Conservation (phyloP, 176 grass and related monocot genomes). For the Carex kokanica region DNA sequence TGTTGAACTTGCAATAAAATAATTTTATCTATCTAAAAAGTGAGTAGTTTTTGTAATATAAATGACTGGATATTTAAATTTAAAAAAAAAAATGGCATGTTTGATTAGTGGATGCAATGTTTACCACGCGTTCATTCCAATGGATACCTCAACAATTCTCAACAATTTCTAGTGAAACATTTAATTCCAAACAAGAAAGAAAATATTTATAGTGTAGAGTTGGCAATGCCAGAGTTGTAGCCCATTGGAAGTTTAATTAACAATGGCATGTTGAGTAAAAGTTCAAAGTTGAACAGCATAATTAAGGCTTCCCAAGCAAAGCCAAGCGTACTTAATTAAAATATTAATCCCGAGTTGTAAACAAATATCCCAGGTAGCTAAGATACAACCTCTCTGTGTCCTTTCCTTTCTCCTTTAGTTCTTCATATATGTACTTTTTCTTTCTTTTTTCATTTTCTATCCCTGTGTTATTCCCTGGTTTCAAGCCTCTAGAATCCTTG, state of each 20-base stretch:
- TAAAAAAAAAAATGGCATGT: not conserved
- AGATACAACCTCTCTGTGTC: conserved; percentile 11
- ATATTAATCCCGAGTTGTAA: conserved; percentile 7
- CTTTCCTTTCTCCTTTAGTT: not conserved
- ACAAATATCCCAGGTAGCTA: conserved; percentile 23
- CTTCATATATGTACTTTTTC: not conserved
- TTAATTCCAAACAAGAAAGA: not conserved
- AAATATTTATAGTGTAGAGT: not conserved
- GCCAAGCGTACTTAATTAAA: conserved; percentile 23
- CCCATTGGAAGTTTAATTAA: conserved; percentile 22
- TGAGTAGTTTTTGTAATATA: too few relatives aligned
- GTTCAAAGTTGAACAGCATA: conserved; percentile 41
- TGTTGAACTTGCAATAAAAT: too few relatives aligned
- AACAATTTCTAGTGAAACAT: not conserved
- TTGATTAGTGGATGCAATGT: not conserved
- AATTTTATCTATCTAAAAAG: too few relatives aligned
- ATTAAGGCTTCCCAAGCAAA: conserved; percentile 38
- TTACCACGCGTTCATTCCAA: not conserved
- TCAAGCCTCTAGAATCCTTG: not conserved
- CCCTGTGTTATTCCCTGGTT: not conserved
- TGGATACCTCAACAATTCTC: not conserved
- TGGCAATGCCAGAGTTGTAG: conserved; percentile 37
- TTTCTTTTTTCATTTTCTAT: conserved; percentile 4
- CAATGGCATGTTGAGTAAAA: conserved; percentile 33
- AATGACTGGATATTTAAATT: not conserved